phyloP scores from a whole-genome alignment of 257 asterid species.

The Primulina huaijiensis region DNA sequence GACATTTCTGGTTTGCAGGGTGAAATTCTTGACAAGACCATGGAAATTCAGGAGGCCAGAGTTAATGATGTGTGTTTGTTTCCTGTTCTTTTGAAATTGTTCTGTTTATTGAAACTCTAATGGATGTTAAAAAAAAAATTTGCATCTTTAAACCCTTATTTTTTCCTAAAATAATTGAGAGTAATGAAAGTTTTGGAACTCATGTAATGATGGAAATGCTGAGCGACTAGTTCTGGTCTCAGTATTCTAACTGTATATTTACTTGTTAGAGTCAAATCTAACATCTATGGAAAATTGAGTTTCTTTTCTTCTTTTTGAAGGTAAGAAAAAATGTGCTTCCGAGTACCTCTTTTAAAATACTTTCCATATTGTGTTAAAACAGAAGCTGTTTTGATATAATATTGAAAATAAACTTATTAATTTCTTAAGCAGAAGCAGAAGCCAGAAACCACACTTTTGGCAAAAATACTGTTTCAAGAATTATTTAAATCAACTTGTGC shows the following conservation, averaged over 20 bases:
- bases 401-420: neutral
- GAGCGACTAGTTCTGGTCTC: neutral
- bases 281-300: too few relatives aligned
- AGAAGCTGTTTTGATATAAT: neutral
- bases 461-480: neutral
- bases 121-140: too few relatives aligned
- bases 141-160: too few relatives aligned
- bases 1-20: conserved; percentile 53
- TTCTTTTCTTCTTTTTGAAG: neutral
- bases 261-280: neutral
- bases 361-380: neutral
- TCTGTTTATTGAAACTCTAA: neutral
- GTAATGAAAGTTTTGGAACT: neutral
- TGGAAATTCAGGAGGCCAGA: conserved; percentile 82
- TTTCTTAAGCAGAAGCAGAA: neutral
- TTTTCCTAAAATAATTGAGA: neutral
- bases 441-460: neutral
- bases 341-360: neutral
- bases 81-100: neutral
- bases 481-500: too few relatives aligned
- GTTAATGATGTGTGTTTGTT: conserved; percentile 78
- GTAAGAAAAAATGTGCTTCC: neutral
- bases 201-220: neutral
- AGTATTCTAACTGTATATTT: too few relatives aligned
- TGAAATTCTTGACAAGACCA: conserved; percentile 94